Percentiles rank a stretch among this genome's conserved stretches.
Conservation (phyloP, 352 stramenopile genomes). For the Globisporangium viniferum region DNA sequence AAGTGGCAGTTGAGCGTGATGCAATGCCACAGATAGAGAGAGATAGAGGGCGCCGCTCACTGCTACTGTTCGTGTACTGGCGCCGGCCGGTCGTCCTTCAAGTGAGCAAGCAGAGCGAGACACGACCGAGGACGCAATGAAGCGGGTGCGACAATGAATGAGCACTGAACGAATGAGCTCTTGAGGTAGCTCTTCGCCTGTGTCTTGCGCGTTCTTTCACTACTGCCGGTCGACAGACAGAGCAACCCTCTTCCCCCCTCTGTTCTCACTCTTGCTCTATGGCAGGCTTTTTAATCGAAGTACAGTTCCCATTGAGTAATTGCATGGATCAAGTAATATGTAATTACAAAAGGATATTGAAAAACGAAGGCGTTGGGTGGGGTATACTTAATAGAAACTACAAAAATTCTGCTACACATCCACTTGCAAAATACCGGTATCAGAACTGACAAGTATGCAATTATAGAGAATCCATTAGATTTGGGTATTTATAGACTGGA, state of each 20-base stretch:
- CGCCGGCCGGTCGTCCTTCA: not conserved
- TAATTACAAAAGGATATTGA: not conserved
- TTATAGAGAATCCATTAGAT: not conserved
- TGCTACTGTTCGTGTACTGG: not conserved
- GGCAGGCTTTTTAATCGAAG: not conserved
- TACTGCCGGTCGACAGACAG: not conserved
- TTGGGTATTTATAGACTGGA: not conserved
- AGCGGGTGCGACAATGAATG: not conserved
- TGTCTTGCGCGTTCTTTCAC: not conserved
- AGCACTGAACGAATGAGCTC: too few relatives aligned
- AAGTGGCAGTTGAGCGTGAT: not conserved
- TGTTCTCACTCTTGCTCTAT: not conserved
- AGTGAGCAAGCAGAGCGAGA: not conserved
- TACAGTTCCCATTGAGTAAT: not conserved
- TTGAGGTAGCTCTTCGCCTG: not conserved
- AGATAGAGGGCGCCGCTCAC: not conserved
- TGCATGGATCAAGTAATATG: not conserved
- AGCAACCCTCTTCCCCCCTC: not conserved
- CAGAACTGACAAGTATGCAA: not conserved
- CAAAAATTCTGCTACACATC: too few relatives aligned
- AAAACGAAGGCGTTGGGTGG: not conserved
- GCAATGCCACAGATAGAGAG: not conserved
- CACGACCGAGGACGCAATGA: not conserved
- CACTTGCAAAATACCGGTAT: not conserved
- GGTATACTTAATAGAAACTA: not conserved